Percentiles rank a stretch among this genome's conserved stretches.
phyloP scores from a whole-genome alignment of 768 basidiomycete genomes.

The Podaxis mareebaensis region DNA sequence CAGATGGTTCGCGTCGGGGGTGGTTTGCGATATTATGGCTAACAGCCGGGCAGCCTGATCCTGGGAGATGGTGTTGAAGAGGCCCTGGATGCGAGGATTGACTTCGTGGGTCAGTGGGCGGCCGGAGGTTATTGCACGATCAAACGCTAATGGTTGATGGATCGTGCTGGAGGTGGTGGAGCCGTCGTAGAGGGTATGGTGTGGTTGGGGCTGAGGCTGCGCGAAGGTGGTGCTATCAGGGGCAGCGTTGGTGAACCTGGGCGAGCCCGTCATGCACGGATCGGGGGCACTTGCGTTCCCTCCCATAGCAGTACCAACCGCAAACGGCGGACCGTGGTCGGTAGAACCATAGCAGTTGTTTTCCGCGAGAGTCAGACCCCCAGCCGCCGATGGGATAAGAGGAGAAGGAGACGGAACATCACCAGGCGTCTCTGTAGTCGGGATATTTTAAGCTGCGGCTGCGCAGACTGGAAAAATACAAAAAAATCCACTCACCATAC shows the following conservation, averaged over 20 bases:
- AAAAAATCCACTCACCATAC: constrained; percentile 20
- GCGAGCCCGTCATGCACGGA: not conserved
- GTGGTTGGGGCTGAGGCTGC: not conserved
- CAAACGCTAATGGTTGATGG: not conserved
- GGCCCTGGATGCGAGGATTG: constrained; percentile 26
- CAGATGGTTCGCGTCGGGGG: constrained; percentile 10
- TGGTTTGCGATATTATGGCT: constrained; percentile 23
- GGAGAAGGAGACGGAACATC: constrained; percentile 37
- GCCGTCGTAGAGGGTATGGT: not conserved
- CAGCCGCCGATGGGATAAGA: constrained; percentile 31
- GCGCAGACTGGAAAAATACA: constrained; percentile 10
- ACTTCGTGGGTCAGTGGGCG: constrained; percentile 13
- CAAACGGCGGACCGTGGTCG: not conserved
- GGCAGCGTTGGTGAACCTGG: not conserved
- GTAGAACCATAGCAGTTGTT: constrained; percentile 1
- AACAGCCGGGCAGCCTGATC: constrained; percentile 56
- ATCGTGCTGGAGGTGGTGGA: constrained; percentile 16
- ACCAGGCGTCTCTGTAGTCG: constrained; percentile 50
- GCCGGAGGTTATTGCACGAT: not conserved
- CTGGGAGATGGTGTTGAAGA: constrained; percentile 36
- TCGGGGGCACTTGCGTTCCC: too few relatives aligned
- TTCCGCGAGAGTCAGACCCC: constrained; percentile 19
- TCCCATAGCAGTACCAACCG: not conserved
- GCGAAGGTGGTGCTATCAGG: not conserved
- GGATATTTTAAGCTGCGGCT: constrained; percentile 8